Conservation (phyloP, 2,329 filamentous ascomycete species). For the Triangularia verruculosa region DNA sequence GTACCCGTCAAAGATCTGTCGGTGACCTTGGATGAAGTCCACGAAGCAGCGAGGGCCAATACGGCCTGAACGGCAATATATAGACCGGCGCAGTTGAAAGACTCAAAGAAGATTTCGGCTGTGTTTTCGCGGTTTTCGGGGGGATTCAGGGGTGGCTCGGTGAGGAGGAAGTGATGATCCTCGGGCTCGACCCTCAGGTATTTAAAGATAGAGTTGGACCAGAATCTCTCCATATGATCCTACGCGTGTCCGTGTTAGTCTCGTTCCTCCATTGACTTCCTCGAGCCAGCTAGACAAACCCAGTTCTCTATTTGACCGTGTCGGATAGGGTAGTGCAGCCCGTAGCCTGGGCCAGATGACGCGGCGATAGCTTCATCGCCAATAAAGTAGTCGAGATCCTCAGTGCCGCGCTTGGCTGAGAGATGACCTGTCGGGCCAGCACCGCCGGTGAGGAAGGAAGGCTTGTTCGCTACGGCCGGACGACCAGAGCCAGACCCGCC, state of each 20-base stretch:
- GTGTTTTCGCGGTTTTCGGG: slow-evolving; percentile 99
- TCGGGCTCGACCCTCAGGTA: slow-evolving; percentile 97
- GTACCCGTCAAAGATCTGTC: slow-evolving; percentile 95
- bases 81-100: slow-evolving; percentile 97
- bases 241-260: slow-evolving; percentile 35
- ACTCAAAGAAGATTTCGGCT: slow-evolving; percentile 99
- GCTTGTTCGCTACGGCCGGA: slow-evolving; percentile 89
- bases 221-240: slow-evolving; percentile 99
- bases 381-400: slow-evolving; percentile 98
- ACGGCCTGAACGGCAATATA: slow-evolving; percentile 99
- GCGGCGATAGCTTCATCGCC: slow-evolving; percentile 92
- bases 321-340: slow-evolving; percentile 93
- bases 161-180: slow-evolving; percentile 97
- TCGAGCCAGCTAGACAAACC: slow-evolving; percentile 53
- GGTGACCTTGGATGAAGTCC: slow-evolving; percentile 97
- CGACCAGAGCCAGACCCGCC: slow-evolving; percentile 81
- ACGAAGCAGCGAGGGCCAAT: slow-evolving; percentile 91
- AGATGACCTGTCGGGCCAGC: slow-evolving; percentile 80
- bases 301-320: slow-evolving; percentile 99
- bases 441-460: slow-evolving; percentile 88
- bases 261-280: background rate
- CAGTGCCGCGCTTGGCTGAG: slow-evolving; percentile 88
- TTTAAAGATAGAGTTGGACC: slow-evolving; percentile 99
- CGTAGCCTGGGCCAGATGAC: slow-evolving; percentile 83
- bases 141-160: slow-evolving; percentile 96